Evolutionary conservation across 1,284 basidiomycete genomes (phyloP).

Genomic region (Rhodotorula sp.): DNA sequence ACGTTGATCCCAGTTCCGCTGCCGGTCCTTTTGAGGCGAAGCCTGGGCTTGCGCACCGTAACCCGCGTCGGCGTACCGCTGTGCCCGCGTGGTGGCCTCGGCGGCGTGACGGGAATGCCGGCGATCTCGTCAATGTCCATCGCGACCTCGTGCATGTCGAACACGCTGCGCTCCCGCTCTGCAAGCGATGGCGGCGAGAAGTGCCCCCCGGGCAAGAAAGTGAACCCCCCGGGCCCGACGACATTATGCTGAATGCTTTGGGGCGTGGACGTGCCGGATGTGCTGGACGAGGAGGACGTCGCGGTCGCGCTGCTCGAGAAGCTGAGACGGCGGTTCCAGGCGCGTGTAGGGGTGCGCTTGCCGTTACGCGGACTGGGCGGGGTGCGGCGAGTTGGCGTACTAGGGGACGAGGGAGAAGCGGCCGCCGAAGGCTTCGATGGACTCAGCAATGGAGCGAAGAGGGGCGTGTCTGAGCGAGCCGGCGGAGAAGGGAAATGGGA

Average conservation of each 20-base stretch:
- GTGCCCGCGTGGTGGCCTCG: background rate
- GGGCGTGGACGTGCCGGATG: background rate
- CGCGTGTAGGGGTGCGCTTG: background rate
- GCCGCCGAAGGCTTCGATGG: background rate
- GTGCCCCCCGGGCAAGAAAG: background rate
- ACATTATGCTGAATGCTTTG: background rate
- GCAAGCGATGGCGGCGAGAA: no score
- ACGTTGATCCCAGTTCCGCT: conserved; percentile 6
- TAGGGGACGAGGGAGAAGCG: background rate
- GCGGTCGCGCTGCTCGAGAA: background rate
- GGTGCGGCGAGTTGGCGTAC: background rate
- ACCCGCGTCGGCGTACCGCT: background rate
- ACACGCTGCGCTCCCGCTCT: background rate
- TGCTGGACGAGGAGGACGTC: background rate
- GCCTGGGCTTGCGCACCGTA: background rate
- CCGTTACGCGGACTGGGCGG: background rate
- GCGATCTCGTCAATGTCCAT: conserved; percentile 1
- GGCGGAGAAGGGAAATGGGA: background rate
- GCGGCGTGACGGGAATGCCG: no score
- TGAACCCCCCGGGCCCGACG: background rate
- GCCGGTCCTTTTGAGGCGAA: background rate
- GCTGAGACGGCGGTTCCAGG: conserved; percentile 5
- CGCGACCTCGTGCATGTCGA: background rate
- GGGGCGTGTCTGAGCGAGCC: background rate
- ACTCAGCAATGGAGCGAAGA: background rate